Conservation (phyloP, 192 early-diverging fungal genomes). For the Rhizoclosmatium sp. region DNA sequence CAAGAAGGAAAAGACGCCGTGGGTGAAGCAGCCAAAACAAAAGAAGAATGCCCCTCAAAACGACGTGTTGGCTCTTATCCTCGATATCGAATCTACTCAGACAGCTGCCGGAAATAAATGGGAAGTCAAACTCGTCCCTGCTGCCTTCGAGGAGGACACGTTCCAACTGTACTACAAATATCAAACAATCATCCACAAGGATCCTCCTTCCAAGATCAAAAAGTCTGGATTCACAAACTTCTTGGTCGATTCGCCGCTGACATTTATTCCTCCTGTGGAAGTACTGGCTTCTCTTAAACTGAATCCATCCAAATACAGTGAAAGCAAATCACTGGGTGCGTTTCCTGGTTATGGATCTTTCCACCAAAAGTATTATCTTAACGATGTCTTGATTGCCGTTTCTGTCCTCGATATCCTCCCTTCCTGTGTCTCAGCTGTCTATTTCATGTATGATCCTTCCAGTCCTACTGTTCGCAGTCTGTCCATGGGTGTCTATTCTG, state of each 20-base stretch:
- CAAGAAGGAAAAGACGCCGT: conserved; percentile 36
- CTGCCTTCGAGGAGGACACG: conserved; percentile 76
- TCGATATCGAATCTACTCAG: conserved; percentile 22
- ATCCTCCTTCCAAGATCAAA: conserved; percentile 62
- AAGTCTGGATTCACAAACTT: conserved; percentile 67
- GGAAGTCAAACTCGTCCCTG: conserved; percentile 61
- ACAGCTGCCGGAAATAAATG: neutral
- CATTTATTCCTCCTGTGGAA: conserved; percentile 10
- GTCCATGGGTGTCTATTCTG: conserved; percentile 85
- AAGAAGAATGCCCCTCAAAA: conserved; percentile 10
- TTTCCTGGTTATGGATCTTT: conserved; percentile 75
- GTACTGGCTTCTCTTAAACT: conserved; percentile 11
- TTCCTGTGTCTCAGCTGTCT: conserved; percentile 88
- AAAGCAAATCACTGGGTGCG: neutral
- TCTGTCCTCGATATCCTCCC: conserved; percentile 95
- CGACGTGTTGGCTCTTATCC: conserved; percentile 20
- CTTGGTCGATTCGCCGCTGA: conserved; percentile 78
- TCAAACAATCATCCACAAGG: conserved; percentile 83
- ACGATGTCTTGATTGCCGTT: conserved; percentile 82
- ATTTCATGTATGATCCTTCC: conserved; percentile 90
- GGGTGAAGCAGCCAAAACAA: conserved; percentile 34
- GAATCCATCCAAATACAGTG: neutral
- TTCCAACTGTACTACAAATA: conserved; percentile 82
- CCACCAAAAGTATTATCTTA: conserved; percentile 92
- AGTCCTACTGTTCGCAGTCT: conserved; percentile 67